These are phyloP conservation scores for Teratosphaeria nubilosa DNA, from an alignment of 2,329 filamentous ascomycete species.

Conservation along the genomic window DNA sequence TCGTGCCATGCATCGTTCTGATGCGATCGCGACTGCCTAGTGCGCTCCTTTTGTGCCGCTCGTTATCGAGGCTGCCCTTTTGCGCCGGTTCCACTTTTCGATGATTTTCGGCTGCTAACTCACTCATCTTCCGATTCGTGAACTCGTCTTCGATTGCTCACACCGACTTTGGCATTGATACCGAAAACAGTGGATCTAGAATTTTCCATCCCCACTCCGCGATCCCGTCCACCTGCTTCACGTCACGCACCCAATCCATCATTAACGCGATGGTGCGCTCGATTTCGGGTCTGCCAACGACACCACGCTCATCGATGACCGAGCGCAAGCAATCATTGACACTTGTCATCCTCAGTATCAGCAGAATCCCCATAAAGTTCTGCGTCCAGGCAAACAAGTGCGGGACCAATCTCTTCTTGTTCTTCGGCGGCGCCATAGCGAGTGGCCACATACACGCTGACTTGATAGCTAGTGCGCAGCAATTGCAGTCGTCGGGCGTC, in stretches of 20 bases:
- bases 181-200: conserved; percentile 33
- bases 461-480: conserved; percentile 47
- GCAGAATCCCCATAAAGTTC: conserved; percentile 48
- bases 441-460: conserved; percentile 52
- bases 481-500: conserved; percentile 44
- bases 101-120: neutral
- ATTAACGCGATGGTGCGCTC: conserved; percentile 44
- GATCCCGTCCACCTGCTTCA: conserved; percentile 45
- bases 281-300: conserved; percentile 39
- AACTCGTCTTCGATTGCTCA: neutral
- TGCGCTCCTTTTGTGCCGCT: neutral
- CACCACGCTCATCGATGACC: conserved; percentile 34
- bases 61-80: neutral
- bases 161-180: neutral
- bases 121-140: neutral
- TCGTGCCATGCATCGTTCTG: too few relatives aligned
- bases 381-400: conserved; percentile 54
- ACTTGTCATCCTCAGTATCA: conserved; percentile 46
- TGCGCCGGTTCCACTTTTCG: neutral
- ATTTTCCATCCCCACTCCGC: conserved; percentile 49
- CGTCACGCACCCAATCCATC: conserved; percentile 50
- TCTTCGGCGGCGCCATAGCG: conserved; percentile 45
- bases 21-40: too few relatives aligned
- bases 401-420: conserved; percentile 49
- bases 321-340: conserved; percentile 41